phyloP scores from a whole-genome alignment of 2,329 filamentous ascomycete genomes.

The Talaromyces sp. region DNA sequence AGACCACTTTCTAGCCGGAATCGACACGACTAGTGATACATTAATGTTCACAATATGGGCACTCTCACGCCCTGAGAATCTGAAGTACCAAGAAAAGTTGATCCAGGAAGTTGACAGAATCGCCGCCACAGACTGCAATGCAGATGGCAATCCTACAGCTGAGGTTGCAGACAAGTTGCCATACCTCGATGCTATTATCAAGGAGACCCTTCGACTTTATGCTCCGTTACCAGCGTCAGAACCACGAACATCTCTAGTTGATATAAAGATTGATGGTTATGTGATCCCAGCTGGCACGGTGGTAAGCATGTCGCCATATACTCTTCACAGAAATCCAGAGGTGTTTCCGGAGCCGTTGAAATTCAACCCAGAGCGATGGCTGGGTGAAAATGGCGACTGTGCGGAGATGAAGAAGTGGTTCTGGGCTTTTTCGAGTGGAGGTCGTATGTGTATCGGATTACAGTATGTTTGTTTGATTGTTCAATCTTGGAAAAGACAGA shows the following conservation, averaged over 20 bases:
- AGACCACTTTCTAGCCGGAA: conserved; percentile 54
- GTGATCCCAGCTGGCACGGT: conserved; percentile 31
- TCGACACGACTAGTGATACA: conserved; percentile 54
- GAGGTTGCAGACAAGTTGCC: conserved; percentile 39
- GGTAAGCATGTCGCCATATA: conserved; percentile 33
- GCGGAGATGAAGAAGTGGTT: conserved; percentile 35
- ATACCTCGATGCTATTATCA: conserved; percentile 50
- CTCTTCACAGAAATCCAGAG: conserved; percentile 32
- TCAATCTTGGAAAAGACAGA: background rate
- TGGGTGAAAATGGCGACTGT: conserved; percentile 20
- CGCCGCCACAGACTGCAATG: conserved; percentile 23
- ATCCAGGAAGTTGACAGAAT: conserved; percentile 41
- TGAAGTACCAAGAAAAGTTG: conserved; percentile 45
- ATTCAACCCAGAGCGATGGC: conserved; percentile 36
- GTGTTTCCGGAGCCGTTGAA: conserved; percentile 28
- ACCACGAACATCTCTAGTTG: conserved; percentile 37
- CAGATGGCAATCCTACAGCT: conserved; percentile 32
- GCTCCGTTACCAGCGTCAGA: conserved; percentile 51
- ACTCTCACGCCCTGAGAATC: conserved; percentile 46
- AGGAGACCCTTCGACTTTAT: conserved; percentile 51
- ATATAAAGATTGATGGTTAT: conserved; percentile 36
- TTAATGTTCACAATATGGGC: conserved; percentile 52
- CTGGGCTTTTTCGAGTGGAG: conserved; percentile 42
- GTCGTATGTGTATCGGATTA: conserved; percentile 41
- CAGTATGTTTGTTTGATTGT: conserved; percentile 24